Conservation (phyloP, 176 grass and related monocot genomes). For the Carex pumila region DNA sequence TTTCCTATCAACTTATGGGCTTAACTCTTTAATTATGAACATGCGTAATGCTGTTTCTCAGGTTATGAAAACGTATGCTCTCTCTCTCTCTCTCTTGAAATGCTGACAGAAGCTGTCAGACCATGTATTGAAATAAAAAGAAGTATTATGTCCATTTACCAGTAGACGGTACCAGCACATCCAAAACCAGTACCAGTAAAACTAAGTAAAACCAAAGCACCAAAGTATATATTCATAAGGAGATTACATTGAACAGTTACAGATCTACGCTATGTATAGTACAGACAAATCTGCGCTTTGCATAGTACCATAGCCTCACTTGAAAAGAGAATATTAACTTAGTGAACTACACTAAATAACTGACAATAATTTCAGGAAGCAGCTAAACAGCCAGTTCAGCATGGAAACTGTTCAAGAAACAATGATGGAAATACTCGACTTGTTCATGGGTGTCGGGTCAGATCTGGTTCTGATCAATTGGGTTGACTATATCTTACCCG, state of each 20-base stretch:
- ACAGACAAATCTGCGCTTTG: too few species aligned
- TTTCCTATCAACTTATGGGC: conserved; percentile 12
- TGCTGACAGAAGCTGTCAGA: too few species aligned
- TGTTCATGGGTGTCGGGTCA: conserved; percentile 52
- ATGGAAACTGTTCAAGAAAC: conserved; percentile 35
- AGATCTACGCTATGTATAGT: too few species aligned
- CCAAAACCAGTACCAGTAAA: too few species aligned
- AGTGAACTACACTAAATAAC: not conserved
- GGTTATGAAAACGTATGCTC: conserved; percentile 12
- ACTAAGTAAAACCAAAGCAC: too few species aligned
- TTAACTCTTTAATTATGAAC: conserved; percentile 19
- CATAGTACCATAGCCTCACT: too few species aligned
- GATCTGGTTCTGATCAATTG: conserved; percentile 42
- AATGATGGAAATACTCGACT: conserved; percentile 44
- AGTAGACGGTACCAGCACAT: too few species aligned
- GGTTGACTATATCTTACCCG: conserved; percentile 80
- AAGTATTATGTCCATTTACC: too few species aligned
- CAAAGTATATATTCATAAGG: too few species aligned
- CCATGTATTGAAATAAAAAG: too few species aligned
- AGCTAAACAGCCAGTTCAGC: conserved; percentile 18
- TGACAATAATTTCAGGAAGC: not conserved
- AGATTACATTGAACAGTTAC: too few species aligned
- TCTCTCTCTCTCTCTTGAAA: not conserved
- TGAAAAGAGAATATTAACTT: not conserved
- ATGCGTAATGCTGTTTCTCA: conserved; percentile 14